Evolutionary conservation across 352 stramenopile genomes (phyloP).

Genomic region (Thraustochytrium striatum): DNA sequence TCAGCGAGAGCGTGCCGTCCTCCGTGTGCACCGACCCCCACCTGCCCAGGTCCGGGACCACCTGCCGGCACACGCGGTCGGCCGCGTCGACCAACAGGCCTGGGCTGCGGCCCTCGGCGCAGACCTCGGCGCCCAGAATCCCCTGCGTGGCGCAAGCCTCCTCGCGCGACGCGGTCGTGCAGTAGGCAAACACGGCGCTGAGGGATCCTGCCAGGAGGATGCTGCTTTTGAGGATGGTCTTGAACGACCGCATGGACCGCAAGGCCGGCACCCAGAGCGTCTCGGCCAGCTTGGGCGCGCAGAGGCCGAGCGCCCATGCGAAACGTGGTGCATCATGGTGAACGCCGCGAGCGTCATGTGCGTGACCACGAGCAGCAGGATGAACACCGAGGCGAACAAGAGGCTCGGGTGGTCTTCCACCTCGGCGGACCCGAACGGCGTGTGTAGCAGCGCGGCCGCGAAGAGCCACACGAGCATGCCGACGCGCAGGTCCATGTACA

Average conservation of each 20-base stretch:
- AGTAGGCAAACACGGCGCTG: slow-evolving; percentile 34
- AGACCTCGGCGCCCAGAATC: not conserved
- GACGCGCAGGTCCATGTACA: slow-evolving; percentile 43
- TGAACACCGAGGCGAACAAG: slow-evolving; percentile 37
- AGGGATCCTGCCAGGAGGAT: slow-evolving; percentile 17
- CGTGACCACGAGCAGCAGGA: slow-evolving; percentile 31
- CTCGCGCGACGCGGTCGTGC: not conserved
- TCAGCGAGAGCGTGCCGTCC: slow-evolving; percentile 5
- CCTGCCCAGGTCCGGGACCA: slow-evolving; percentile 13
- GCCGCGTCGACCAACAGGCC: not conserved
- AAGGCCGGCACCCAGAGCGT: slow-evolving; percentile 31
- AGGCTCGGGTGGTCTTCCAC: slow-evolving; percentile 32
- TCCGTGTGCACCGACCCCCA: not conserved
- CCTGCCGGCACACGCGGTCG: not conserved
- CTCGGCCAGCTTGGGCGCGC: slow-evolving; percentile 8
- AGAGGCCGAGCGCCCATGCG: slow-evolving; percentile 8
- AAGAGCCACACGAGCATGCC: slow-evolving; percentile 40
- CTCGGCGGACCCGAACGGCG: not conserved
- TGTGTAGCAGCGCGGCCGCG: slow-evolving; percentile 18
- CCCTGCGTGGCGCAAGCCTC: not conserved
- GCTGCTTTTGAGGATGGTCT: slow-evolving; percentile 38
- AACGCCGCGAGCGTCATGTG: slow-evolving; percentile 38
- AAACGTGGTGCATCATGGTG: slow-evolving; percentile 32
- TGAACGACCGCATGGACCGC: slow-evolving; percentile 40
- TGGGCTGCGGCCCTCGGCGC: not conserved